Base-by-base conservation (phyloP, 768 basidiomycete species). In the Suillus occidentalis region DNA sequence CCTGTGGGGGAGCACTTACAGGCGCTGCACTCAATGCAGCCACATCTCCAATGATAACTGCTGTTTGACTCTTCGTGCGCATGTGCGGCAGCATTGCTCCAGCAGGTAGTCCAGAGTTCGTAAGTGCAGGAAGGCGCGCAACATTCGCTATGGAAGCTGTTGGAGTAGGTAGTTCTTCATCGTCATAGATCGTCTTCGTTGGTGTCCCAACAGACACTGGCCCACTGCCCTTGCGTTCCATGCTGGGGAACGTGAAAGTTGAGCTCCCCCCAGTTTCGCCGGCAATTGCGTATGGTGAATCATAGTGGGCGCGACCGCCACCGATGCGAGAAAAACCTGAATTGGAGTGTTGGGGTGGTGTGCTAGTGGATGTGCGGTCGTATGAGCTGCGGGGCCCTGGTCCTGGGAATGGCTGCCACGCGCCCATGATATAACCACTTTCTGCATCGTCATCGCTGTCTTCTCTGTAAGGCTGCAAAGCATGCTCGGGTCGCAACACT, bases 271-370 rank as follows among this genome's bases (percentile, higher is more conserved):
- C 59, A 3, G 67, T 50, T 37, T 64, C 60, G 18, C 81, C 75
- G 14, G 84, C 77, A 61, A 93, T 92, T 1, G 92, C 89, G 73
- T 95, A 97, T 0, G 95, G 95, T 10, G 89, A 80, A 63, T 94
- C 90, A 59, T 89, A 91, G 70, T 95, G 89, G 2, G 96, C 91
- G 47, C 89, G 83, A 37, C 96, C 95, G 14, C 96, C 96, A 16
- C 92, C 90, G 2, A 98, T 85, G 57, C 94, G 84, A 6, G 92
- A 86, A 78, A 98, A 97, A 3, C 94, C 94, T 22, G 90, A 85
- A 8, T 76, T 68, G 14, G 73, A 73, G 13, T 71, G 67, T 61
- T 71, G 76, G 18, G 78, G 65, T 61, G 70, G 67, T 40, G 73
- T 76, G 60, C 67, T 69, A 49, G 68, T 71, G 61, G 73, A 73